A percentile compares a stretch with the other conserved stretches of the same genome.
Evolutionary conservation across 129 eudicot species (phyloP).

Genomic region (Lonicera japonica): DNA sequence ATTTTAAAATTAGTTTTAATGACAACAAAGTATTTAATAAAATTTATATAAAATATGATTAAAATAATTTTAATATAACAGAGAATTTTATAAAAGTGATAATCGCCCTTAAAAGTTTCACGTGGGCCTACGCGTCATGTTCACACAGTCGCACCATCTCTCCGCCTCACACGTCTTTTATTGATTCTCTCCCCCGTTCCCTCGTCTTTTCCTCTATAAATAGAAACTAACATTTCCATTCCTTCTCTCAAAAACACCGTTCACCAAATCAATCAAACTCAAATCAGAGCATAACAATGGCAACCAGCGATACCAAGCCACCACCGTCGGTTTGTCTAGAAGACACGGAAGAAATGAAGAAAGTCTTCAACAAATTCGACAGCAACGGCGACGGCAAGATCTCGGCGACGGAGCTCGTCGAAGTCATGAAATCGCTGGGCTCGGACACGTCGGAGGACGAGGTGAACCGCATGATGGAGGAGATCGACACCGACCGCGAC

Average conservation of each 20-base stretch:
- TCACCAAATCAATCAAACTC: background rate
- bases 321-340: conserved; percentile 32
- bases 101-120: too few relatives aligned
- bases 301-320: conserved; percentile 5
- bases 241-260: background rate
- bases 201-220: background rate
- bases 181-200: too few relatives aligned
- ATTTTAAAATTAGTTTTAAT: too few relatives aligned
- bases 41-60: too few relatives aligned
- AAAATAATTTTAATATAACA: too few relatives aligned
- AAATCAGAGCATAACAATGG: background rate
- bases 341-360: conserved; percentile 40
- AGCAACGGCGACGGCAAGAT: conserved; percentile 75
- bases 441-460: conserved; percentile 48
- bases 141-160: too few relatives aligned
- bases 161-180: too few relatives aligned
- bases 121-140: too few relatives aligned
- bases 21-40: too few relatives aligned
- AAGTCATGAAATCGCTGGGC: conserved; percentile 56
- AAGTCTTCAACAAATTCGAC: conserved; percentile 68
- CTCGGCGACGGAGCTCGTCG: conserved; percentile 49
- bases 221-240: background rate
- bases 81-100: too few relatives aligned
- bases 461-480: conserved; percentile 44
- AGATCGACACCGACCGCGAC: conserved; percentile 62